Evolutionary conservation across 148 eudicot species (phyloP).

Genomic region (Beta vulgaris): DNA sequence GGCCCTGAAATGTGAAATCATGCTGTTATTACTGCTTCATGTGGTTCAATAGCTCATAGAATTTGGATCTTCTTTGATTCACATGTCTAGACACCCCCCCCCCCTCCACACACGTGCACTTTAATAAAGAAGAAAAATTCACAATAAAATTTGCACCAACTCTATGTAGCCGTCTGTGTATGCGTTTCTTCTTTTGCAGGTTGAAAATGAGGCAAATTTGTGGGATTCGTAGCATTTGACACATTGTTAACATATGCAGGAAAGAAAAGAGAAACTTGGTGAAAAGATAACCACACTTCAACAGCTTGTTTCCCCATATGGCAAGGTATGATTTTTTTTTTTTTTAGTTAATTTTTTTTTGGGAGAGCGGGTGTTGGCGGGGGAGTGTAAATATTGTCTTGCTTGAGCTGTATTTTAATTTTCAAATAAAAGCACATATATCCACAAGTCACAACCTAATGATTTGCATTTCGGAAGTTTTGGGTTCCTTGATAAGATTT

Average conservation of each 20-base stretch:
- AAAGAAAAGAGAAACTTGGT: constrained; percentile 75
- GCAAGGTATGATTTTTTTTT: constrained; percentile 51
- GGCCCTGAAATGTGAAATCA: too few relatives aligned
- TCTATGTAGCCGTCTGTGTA: too few relatives aligned
- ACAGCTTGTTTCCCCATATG: constrained; percentile 87
- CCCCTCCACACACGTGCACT: too few relatives aligned
- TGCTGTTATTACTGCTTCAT: too few relatives aligned
- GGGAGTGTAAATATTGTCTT: background rate
- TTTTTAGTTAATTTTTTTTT: background rate
- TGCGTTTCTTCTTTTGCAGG: too few relatives aligned
- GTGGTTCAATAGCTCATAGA: too few relatives aligned
- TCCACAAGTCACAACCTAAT: background rate
- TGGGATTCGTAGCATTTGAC: background rate
- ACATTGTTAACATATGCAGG: constrained; percentile 40
- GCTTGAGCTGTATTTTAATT: background rate
- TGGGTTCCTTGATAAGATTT: background rate
- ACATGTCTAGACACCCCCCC: too few relatives aligned
- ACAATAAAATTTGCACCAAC: too few relatives aligned
- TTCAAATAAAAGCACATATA: too few relatives aligned
- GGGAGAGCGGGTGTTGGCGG: background rate
- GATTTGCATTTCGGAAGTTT: background rate
- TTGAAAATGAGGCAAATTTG: too few relatives aligned
- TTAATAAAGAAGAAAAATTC: too few relatives aligned
- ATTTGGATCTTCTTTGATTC: too few relatives aligned
- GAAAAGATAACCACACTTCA: constrained; percentile 77